These are phyloP conservation scores for Lyophyllum atratum DNA, from an alignment of 768 basidiomycete species.

Conservation along the genomic window DNA sequence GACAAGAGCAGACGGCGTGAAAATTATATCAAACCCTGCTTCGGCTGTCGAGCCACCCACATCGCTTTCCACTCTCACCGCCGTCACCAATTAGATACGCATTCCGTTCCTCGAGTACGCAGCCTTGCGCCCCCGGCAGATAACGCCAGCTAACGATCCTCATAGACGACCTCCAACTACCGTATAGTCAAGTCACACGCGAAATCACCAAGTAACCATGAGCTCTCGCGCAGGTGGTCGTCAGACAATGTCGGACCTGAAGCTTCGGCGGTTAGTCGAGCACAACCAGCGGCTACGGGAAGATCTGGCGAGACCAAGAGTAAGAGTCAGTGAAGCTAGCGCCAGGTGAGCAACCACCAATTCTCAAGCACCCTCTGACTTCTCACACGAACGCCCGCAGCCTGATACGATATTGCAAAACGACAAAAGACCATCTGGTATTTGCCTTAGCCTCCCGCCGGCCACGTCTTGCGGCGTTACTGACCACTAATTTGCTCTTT, in stretches of 20 bases:
- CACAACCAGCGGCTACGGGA: conserved; percentile 92
- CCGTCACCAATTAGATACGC: background rate
- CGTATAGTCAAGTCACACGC: conserved; percentile 1
- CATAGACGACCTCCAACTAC: background rate
- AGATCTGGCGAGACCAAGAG: conserved; percentile 85
- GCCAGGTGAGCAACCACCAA: conserved; percentile 61
- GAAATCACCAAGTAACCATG: conserved; percentile 38
- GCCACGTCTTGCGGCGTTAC: background rate
- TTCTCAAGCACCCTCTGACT: background rate
- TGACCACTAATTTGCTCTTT: background rate
- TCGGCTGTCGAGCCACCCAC: conserved; percentile 1
- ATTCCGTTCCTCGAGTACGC: background rate
- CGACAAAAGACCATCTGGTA: conserved; percentile 80
- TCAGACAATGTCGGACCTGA: conserved; percentile 97
- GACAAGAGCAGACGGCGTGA: conserved; percentile 13
- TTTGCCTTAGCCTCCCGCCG: conserved; percentile 14
- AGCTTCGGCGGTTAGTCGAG: conserved; percentile 90
- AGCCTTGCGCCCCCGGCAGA: background rate
- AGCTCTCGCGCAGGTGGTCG: conserved; percentile 61
- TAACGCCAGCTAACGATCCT: background rate
- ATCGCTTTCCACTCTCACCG: background rate
- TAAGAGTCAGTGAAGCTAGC: conserved; percentile 90
- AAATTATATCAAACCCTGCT: conserved; percentile 14
- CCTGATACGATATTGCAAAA: conserved; percentile 92
- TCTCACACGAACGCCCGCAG: conserved; percentile 41